A percentile compares a stretch with the other conserved stretches of the same genome.
Conservation (phyloP, 495 filamentous ascomycete genomes). For the Halenospora varia region DNA sequence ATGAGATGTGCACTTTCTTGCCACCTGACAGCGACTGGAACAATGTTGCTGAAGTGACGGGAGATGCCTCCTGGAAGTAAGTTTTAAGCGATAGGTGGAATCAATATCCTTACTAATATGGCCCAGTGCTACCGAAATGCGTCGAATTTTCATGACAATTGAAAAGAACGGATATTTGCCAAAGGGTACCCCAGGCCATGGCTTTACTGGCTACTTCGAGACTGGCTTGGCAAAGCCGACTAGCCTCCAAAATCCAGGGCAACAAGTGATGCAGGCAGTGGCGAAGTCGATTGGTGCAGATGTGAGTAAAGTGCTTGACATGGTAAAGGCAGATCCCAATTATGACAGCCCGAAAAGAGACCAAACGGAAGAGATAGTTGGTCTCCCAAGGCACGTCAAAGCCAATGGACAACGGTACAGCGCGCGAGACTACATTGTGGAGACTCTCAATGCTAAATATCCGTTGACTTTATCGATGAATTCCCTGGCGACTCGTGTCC, state of each 20-base stretch:
- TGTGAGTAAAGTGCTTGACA: slow-evolving; percentile 23
- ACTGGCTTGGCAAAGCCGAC: slow-evolving; percentile 36
- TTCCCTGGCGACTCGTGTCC: slow-evolving; percentile 41
- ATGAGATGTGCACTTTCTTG: slow-evolving; percentile 39
- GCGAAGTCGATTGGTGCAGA: slow-evolving; percentile 34
- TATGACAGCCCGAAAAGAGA: slow-evolving; percentile 32
- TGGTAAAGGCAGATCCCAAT: slow-evolving; percentile 38
- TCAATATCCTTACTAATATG: background rate
- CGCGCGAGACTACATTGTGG: slow-evolving; percentile 39
- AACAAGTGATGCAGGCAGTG: background rate
- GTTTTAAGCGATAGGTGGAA: background rate
- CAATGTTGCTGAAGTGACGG: slow-evolving; percentile 33
- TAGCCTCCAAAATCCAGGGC: slow-evolving; percentile 10
- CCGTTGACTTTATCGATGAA: slow-evolving; percentile 42
- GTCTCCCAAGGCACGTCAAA: slow-evolving; percentile 37
- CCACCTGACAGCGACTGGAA: slow-evolving; percentile 43
- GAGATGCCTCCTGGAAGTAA: slow-evolving; percentile 34
- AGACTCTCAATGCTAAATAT: slow-evolving; percentile 39
- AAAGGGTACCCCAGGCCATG: slow-evolving; percentile 34
- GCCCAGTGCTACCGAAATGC: slow-evolving; percentile 34
- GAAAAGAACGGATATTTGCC: slow-evolving; percentile 18
- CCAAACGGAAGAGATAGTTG: slow-evolving; percentile 38
- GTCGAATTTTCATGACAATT: slow-evolving; percentile 35
- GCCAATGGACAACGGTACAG: slow-evolving; percentile 35
- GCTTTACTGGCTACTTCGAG: slow-evolving; percentile 46